Percentiles rank a stretch among this genome's conserved stretches.
Conservation (phyloP, 495 filamentous ascomycete genomes). For the Xylaria grammica region DNA sequence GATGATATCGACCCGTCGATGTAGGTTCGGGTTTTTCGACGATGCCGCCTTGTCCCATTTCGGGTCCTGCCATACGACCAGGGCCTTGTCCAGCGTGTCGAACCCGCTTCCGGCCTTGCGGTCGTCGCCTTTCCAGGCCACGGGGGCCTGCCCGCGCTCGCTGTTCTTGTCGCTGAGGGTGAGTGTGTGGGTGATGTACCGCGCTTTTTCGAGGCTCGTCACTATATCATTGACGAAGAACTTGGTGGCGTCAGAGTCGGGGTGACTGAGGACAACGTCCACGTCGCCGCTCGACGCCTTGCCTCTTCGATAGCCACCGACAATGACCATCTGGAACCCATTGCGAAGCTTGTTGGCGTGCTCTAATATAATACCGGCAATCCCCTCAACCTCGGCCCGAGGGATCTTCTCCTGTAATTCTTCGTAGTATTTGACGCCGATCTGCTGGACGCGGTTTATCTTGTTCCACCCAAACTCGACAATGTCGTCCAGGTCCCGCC, state of each 20-base stretch:
- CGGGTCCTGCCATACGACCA: conserved; percentile 91
- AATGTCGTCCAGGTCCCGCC: conserved; percentile 76
- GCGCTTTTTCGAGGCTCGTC: conserved; percentile 65
- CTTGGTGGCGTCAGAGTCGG: conserved; percentile 66
- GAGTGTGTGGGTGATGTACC: conserved; percentile 84
- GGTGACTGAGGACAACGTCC: conserved; percentile 85
- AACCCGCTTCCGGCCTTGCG: conserved; percentile 62
- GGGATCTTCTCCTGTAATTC: conserved; percentile 78
- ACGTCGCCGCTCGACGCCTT: conserved; percentile 79
- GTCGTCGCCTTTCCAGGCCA: conserved; percentile 52
- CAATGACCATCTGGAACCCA: conserved; percentile 73
- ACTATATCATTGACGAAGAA: conserved; percentile 73
- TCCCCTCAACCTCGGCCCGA: conserved; percentile 73
- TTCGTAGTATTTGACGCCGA: conserved; percentile 94
- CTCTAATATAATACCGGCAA: conserved; percentile 62
- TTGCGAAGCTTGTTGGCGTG: conserved; percentile 63
- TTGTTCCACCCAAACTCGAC: conserved; percentile 80
- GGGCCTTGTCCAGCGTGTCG: conserved; percentile 86
- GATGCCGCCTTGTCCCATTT: conserved; percentile 51
- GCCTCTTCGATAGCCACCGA: conserved; percentile 85
- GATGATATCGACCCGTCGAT: conserved; percentile 93
- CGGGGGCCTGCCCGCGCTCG: conserved; percentile 71
- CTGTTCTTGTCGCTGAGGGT: conserved; percentile 67
- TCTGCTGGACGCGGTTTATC: conserved; percentile 82
- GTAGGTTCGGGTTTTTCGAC: conserved; percentile 70